Conservation (phyloP, 2,329 filamentous ascomycete genomes). For the Simplicillium sp. region DNA sequence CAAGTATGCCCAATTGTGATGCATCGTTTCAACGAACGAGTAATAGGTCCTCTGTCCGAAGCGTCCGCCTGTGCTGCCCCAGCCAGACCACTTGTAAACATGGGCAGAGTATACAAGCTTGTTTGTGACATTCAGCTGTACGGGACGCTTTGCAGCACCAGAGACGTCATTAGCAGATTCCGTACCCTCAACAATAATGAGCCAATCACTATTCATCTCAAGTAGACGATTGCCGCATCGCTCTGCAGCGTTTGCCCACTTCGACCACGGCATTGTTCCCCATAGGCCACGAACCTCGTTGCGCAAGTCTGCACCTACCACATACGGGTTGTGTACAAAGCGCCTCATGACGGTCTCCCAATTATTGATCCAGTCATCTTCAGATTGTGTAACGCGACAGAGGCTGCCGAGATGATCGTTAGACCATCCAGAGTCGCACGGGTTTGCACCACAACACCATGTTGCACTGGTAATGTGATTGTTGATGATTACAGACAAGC, state of each 20-base stretch:
- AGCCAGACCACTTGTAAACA: conserved; percentile 62
- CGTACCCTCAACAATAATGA: conserved; percentile 59
- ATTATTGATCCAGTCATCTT: conserved; percentile 56
- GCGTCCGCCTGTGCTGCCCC: conserved; percentile 50
- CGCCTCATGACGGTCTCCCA: conserved; percentile 57
- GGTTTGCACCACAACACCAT: conserved; percentile 61
- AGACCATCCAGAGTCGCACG: conserved; percentile 57
- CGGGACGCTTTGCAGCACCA: conserved; percentile 43
- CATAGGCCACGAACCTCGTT: conserved; percentile 62
- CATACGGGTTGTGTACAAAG: conserved; percentile 47
- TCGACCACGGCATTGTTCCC: conserved; percentile 59
- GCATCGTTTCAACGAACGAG: conserved; percentile 55
- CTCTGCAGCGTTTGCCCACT: conserved; percentile 56
- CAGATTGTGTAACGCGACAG: conserved; percentile 53
- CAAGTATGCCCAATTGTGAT: conserved; percentile 57
- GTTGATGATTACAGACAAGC: conserved; percentile 57
- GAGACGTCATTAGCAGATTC: conserved; percentile 57
- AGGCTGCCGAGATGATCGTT: conserved; percentile 53
- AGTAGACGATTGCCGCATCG: conserved; percentile 52
- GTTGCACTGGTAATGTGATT: conserved; percentile 61
- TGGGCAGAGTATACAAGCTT: conserved; percentile 59
- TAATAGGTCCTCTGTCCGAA: conserved; percentile 51
- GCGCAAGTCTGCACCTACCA: conserved; percentile 57
- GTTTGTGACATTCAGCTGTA: conserved; percentile 44
- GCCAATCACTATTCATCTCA: conserved; percentile 50